Evolutionary conservation across 768 basidiomycete species (phyloP), one percentile per base, ranked within the genome.

Genomic region (Cyclocybe cylindracea): DNA sequence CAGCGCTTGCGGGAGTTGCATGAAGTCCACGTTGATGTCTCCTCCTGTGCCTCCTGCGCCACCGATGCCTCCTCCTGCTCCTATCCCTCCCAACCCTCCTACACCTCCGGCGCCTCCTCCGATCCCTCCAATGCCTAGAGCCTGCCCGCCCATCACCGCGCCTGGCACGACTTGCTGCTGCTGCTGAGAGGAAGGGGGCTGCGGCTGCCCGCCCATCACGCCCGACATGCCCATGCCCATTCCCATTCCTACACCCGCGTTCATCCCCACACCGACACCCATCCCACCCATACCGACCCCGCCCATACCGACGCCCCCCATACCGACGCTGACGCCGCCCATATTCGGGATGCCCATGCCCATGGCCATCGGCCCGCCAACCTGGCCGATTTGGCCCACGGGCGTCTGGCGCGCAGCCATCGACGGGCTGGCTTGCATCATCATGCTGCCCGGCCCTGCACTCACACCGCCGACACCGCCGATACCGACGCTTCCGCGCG

Each of bases 1-100:
- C 0, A 61, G 1, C 0, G 46, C 31, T 5, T 63, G 46, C 0
- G 82, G 76, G 4, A 86, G 67, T 34, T 61, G 54, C 36, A 59
- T 55, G 5, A 86, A 53, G n/a, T n/a, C n/a, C n/a, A n/a, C n/a
- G n/a, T n/a, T n/a, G n/a, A n/a, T n/a, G n/a, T n/a, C n/a, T n/a
- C n/a, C 43, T 39, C 50, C 31, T 14, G 41, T 50, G 46, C 52
- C 38, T 51, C 43, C 51, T 44, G 35, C 44, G n/a, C n/a, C n/a
- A n/a, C n/a, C n/a, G n/a, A n/a, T n/a, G n/a, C n/a, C n/a, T n/a
- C n/a, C n/a, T n/a, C n/a, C n/a, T n/a, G n/a, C n/a, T n/a, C n/a
- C n/a, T n/a, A n/a, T n/a, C n/a, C n/a, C n/a, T n/a, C n/a, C n/a
- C n/a, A n/a, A n/a, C n/a, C n/a, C n/a, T n/a, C n/a, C n/a, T n/a